Conservation (phyloP, 2,329 filamentous ascomycete genomes). For the Monosporascus sp. region DNA sequence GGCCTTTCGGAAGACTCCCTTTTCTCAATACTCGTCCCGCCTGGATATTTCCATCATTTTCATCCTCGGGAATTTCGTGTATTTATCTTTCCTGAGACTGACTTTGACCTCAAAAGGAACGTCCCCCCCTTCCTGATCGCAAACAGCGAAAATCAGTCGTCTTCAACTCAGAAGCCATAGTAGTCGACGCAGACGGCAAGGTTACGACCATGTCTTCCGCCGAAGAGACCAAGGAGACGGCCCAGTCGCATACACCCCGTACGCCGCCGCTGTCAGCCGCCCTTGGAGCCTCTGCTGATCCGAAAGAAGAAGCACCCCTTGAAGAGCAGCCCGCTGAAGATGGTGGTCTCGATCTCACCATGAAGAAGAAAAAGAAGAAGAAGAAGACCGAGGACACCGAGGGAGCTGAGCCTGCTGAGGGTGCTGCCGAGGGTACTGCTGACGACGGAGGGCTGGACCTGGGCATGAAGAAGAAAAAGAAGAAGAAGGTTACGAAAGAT, state of each 20-base stretch:
- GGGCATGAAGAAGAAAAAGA: constrained; percentile 82
- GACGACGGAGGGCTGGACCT: constrained; percentile 57
- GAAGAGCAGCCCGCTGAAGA: constrained; percentile 31
- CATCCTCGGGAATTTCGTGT: background rate
- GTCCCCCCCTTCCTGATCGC: constrained; percentile 40
- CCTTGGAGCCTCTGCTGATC: constrained; percentile 51
- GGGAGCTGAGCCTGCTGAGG: constrained; percentile 42
- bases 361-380: constrained; percentile 71
- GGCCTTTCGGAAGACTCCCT: too few species aligned
- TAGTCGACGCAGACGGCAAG: constrained; percentile 86
- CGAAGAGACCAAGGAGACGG: constrained; percentile 74
- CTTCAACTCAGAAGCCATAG: constrained; percentile 81
- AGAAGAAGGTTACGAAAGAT: constrained; percentile 39
- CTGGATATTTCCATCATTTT: background rate
- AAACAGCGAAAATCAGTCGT: constrained; percentile 90
- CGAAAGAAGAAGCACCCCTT: constrained; percentile 33
- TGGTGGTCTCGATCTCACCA: constrained; percentile 64
- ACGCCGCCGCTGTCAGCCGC: constrained; percentile 55
- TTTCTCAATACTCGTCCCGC: too few species aligned
- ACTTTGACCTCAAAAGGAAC: constrained; percentile 21
- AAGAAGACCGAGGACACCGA: constrained; percentile 50
- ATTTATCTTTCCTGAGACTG: constrained; percentile 14
- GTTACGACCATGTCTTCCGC: constrained; percentile 71
- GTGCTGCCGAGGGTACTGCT: constrained; percentile 49
- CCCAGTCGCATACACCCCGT: constrained; percentile 72